phyloP scores from a whole-genome alignment of 768 basidiomycete species.

The Lactarius pseudohatsudake region DNA sequence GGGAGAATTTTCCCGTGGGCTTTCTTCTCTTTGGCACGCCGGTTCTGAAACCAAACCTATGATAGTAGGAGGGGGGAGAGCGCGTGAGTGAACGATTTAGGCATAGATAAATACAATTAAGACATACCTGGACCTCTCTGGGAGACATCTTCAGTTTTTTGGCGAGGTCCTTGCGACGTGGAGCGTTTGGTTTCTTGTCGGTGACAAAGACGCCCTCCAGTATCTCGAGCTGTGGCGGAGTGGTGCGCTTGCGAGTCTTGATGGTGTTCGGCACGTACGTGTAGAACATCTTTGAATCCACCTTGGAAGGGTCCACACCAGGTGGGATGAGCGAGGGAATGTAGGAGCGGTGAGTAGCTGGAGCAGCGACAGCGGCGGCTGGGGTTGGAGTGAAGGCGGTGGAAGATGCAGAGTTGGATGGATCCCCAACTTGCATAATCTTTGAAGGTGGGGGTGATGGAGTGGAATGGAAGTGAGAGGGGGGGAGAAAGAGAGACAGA shows the following conservation, averaged over 20 bases:
- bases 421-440: constrained; percentile 23
- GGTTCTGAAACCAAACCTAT: constrained; percentile 91
- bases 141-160: constrained; percentile 87
- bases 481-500: constrained; percentile 11
- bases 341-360: constrained; percentile 34
- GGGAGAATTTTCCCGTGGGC: constrained; percentile 14
- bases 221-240: constrained; percentile 81
- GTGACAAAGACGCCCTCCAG: constrained; percentile 84
- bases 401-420: constrained; percentile 13
- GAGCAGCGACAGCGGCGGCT: constrained; percentile 8
- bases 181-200: constrained; percentile 90
- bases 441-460: neutral
- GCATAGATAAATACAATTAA: constrained; percentile 2
- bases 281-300: constrained; percentile 82
- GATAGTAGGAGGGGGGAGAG: constrained; percentile 17
- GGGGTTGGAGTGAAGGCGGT: constrained; percentile 16
- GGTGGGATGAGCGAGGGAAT: constrained; percentile 50
- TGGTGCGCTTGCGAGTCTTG: constrained; percentile 91
- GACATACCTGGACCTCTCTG: constrained; percentile 85
- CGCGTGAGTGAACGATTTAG: constrained; percentile 2
- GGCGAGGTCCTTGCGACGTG: constrained; percentile 76
- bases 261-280: constrained; percentile 91
- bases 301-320: constrained; percentile 61
- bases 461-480: constrained; percentile 11
- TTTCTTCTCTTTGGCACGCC: constrained; percentile 84